Evolutionary conservation across 352 stramenopile species (phyloP), one percentile per base, ranked within the genome.

Genomic region (Globisporangium splendens): DNA sequence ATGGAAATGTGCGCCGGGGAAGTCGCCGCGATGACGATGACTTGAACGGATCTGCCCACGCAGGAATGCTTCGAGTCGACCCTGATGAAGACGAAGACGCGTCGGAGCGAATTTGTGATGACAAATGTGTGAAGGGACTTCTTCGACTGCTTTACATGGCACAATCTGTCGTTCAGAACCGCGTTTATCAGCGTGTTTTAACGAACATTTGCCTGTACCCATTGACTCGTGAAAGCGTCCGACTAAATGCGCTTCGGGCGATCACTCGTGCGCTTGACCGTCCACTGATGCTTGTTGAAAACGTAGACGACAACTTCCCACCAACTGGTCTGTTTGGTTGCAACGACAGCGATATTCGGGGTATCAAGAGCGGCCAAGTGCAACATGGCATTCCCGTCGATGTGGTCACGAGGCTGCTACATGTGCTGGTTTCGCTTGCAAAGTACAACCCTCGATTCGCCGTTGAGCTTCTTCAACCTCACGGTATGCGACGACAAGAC

Each of bases 401-500:
- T 59, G 89, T 98, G 11, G 73, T 96, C 18, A 91, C 86, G 22
- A 81, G 95, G 20, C 92, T 97, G 42, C 71, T 98, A 17, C 71
- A 88, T 48, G 83, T 95, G 11, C 71, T 98, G 42, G 74, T 87
- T 5, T 86, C 83, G 12, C 65, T 99, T 14, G 89, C 79, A 18
- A 98, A 98, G 74, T 87, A 96, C 56, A 98, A 96, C 22, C 76
- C 85, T 1, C 83, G 92, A 15, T 95, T 98, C 57, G 81, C 87
- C 14, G 68, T 98, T 15, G 89, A 96, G 59, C 83, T 98, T 60
- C 71, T 98, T 14, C 63, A 77, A 13, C 68, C 78, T 42, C 73
- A 87, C 46, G 77, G 79, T 5, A 89, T 85, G 83, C 66, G 63
- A 7, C 72, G 73, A 35, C 28, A 10, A 52, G 41, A 46, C 22